Conservation (phyloP, 768 basidiomycete species). For the Panellus pusillus region DNA sequence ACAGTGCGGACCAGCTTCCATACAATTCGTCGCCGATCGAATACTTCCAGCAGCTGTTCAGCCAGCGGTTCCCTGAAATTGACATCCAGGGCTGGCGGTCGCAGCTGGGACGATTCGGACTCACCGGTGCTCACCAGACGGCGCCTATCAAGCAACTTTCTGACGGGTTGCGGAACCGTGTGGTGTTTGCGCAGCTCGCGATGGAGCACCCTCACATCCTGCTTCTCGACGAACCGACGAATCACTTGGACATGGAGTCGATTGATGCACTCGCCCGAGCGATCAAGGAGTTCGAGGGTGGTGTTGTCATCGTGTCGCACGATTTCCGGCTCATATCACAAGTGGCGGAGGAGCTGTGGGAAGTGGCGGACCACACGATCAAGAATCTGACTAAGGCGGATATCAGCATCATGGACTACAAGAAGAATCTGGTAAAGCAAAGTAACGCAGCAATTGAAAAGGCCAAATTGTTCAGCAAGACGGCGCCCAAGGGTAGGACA, state of each 20-base stretch:
- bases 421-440: constrained; percentile 78
- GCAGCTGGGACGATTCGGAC: constrained; percentile 93
- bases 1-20: constrained; percentile 97
- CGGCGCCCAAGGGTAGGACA: constrained; percentile 60
- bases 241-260: constrained; percentile 96
- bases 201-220: constrained; percentile 98
- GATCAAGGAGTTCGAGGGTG: constrained; percentile 96
- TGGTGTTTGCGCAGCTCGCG: constrained; percentile 93
- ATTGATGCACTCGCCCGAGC: constrained; percentile 95
- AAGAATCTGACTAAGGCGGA: constrained; percentile 88
- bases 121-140: constrained; percentile 92
- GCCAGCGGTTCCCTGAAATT: constrained; percentile 88
- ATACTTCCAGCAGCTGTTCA: constrained; percentile 84
- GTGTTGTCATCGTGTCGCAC: constrained; percentile 99
- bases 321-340: constrained; percentile 99
- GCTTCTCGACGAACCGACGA: constrained; percentile 92
- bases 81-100: constrained; percentile 91
- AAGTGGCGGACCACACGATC: constrained; percentile 93
- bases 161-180: constrained; percentile 95
- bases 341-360: constrained; percentile 99
- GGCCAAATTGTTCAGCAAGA: constrained; percentile 91
- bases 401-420: constrained; percentile 92
- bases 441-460: constrained; percentile 89
- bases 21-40: constrained; percentile 91
- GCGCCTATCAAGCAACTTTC: constrained; percentile 92